These are phyloP conservation scores for Aspergillus quadricinctus DNA, from an alignment of 2,329 filamentous ascomycete genomes.

Conservation along the genomic window DNA sequence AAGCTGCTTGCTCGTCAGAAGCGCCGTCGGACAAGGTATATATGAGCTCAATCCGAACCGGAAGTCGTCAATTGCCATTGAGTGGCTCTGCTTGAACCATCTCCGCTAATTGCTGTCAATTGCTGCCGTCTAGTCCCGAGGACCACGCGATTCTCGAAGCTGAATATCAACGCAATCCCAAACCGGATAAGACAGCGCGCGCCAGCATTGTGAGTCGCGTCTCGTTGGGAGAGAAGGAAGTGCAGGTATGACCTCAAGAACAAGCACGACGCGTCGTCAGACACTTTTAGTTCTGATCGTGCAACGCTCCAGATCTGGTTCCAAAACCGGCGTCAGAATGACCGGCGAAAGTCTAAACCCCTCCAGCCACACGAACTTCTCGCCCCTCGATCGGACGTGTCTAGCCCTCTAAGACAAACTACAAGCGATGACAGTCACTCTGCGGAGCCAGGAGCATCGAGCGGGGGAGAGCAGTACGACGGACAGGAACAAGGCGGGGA, in stretches of 20 bases:
- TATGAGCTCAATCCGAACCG: slow-evolving; percentile 14
- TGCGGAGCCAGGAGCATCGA: slow-evolving; percentile 25
- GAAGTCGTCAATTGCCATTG: background rate
- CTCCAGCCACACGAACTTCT: slow-evolving; percentile 72
- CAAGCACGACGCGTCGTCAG: slow-evolving; percentile 22
- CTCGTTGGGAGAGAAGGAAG: slow-evolving; percentile 88
- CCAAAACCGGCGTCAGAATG: slow-evolving; percentile 90
- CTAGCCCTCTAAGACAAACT: slow-evolving; percentile 24
- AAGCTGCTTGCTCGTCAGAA: slow-evolving; percentile 58
- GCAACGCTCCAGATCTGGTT: slow-evolving; percentile 76
- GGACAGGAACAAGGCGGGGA: slow-evolving; percentile 16
- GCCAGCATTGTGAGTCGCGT: slow-evolving; percentile 79
- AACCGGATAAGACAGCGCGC: slow-evolving; percentile 86
- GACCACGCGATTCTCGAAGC: slow-evolving; percentile 86
- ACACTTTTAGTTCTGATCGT: slow-evolving; percentile 7
- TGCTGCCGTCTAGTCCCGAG: slow-evolving; percentile 58
- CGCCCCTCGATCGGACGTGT: slow-evolving; percentile 27
- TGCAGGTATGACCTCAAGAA: slow-evolving; percentile 64
- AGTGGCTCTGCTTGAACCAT: background rate
- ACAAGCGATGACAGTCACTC: slow-evolving; percentile 26
- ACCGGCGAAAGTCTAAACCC: slow-evolving; percentile 81
- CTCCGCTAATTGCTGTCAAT: slow-evolving; percentile 5
- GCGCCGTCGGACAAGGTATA: slow-evolving; percentile 58
- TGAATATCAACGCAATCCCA: slow-evolving; percentile 78
- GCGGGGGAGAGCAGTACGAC: slow-evolving; percentile 26